These are phyloP conservation scores for Zasmidium cellare DNA, from an alignment of 2,329 filamentous ascomycete genomes.

Conservation along the genomic window DNA sequence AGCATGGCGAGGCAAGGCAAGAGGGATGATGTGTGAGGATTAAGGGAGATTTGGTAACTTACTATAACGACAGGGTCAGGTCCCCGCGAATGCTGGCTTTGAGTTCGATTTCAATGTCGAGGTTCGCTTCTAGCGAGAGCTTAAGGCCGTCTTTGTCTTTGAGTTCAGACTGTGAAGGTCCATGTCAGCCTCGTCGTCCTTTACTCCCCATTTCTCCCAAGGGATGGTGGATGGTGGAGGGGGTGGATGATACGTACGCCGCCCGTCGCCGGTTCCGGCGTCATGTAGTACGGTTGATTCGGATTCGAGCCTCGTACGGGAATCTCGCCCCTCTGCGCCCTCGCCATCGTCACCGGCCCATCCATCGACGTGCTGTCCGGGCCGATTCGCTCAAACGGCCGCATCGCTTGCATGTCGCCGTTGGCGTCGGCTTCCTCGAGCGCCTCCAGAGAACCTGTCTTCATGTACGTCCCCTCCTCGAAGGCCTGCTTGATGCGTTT, in stretches of 20 bases:
- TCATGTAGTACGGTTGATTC: constrained; percentile 47
- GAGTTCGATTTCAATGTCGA: constrained; percentile 80
- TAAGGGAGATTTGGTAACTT: too few species aligned
- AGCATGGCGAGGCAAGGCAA: too few species aligned
- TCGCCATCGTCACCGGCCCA: constrained; percentile 56
- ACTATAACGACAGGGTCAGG: constrained; percentile 75
- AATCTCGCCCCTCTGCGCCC: constrained; percentile 56
- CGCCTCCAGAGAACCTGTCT: constrained; percentile 49
- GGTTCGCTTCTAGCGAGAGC: constrained; percentile 72
- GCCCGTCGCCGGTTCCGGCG: constrained; percentile 23
- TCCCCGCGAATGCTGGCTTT: constrained; percentile 86
- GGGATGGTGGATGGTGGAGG: neutral
- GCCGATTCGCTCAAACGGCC: constrained; percentile 57
- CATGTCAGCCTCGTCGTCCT: neutral
- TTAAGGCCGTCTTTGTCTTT: constrained; percentile 66
- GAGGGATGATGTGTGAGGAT: too few species aligned
- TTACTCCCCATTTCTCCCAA: too few species aligned
- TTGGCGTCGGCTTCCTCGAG: constrained; percentile 55
- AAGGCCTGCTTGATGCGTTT: constrained; percentile 47
- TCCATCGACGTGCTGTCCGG: constrained; percentile 58
- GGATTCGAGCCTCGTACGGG: constrained; percentile 54
- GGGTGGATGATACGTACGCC: constrained; percentile 18
- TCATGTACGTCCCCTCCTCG: constrained; percentile 53
- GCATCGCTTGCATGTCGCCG: constrained; percentile 48
- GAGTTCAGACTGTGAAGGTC: constrained; percentile 32